Base-by-base conservation (phyloP, 306 rosid species). In the Prosopis cineraria region DNA sequence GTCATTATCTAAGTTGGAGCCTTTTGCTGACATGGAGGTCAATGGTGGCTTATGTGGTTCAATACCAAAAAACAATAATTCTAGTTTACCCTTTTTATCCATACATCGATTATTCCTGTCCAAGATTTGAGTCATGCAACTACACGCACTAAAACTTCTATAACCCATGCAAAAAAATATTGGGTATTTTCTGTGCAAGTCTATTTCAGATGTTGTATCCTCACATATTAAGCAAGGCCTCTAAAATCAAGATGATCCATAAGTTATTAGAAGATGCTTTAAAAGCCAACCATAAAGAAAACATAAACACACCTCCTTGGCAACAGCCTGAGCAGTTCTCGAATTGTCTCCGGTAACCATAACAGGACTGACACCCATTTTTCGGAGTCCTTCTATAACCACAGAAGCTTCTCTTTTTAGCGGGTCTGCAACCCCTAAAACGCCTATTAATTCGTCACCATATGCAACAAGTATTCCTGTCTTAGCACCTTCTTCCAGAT, bases 311-410 rank as follows among this genome's bases (percentile, higher is more conserved):
- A 90, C 95, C 92, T 90, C 92, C 70, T 75, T 90, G 12, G 92
- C 95, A 59, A 90, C 95, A 60, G 92, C 95, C 22, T 29, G 76
- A 72, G 95, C 95, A 0, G 95, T 90, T 84, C 95, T 83, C 86
- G 86, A 85, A 60, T 90, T 90, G 83, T 90, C 95, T 40, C 95
- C 95, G 0, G 95, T 90, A 55, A 90, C 95, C 92, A 90, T 88
- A 76, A 88, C 85, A 3, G 95, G 85, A 36, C 45, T 69, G 68
- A 90, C 86, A 22, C 92, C 92, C 92, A 90, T 90, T 84, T 88
- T 90, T 52, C 27, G 59, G 62, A 90, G 92, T 45, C 95, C 95
- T 79, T 90, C 91, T n/a, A 90, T 76, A 41, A 90, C 95, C 62
- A 90, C 85, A 30, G 92, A 85, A 53, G 95, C 92, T 83, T 90